These are phyloP conservation scores for Penicillium alfredii DNA, from an alignment of 495 filamentous ascomycete species.

Conservation along the genomic window DNA sequence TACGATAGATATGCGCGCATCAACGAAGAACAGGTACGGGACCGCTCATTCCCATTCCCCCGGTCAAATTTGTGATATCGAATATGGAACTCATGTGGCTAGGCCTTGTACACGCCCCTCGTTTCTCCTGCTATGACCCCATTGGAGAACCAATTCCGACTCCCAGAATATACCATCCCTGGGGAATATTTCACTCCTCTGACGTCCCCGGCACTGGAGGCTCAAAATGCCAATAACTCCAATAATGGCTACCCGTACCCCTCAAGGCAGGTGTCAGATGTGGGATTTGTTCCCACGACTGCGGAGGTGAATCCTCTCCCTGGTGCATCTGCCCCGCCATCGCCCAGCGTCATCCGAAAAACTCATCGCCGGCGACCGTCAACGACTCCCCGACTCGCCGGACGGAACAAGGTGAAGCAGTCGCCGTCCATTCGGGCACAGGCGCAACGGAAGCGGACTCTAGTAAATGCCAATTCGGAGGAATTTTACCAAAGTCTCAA, in stretches of 20 bases:
- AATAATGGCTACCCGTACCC: slow-evolving; percentile 30
- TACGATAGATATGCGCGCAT: slow-evolving; percentile 68
- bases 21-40: slow-evolving; percentile 71
- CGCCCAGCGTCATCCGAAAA: slow-evolving; percentile 28
- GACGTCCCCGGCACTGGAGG: slow-evolving; percentile 84
- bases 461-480: slow-evolving; percentile 52
- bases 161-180: slow-evolving; percentile 74
- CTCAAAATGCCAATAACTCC: slow-evolving; percentile 54
- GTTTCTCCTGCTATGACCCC: slow-evolving; percentile 94
- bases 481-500: slow-evolving; percentile 30
- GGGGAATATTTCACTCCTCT: slow-evolving; percentile 93
- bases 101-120: slow-evolving; percentile 88
- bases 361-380: slow-evolving; percentile 34
- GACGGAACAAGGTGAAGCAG: slow-evolving; percentile 58
- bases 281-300: slow-evolving; percentile 42
- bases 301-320: slow-evolving; percentile 41
- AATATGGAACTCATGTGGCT: neutral
- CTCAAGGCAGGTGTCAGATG: slow-evolving; percentile 30
- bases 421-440: slow-evolving; percentile 83
- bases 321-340: slow-evolving; percentile 27
- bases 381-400: slow-evolving; percentile 34
- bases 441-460: slow-evolving; percentile 50
- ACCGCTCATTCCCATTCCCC: neutral
- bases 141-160: slow-evolving; percentile 73
- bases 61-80: too few species aligned